These are phyloP conservation scores for Ophiostoma triangulosporum DNA, from an alignment of 2,329 filamentous ascomycete species.

Conservation along the genomic window DNA sequence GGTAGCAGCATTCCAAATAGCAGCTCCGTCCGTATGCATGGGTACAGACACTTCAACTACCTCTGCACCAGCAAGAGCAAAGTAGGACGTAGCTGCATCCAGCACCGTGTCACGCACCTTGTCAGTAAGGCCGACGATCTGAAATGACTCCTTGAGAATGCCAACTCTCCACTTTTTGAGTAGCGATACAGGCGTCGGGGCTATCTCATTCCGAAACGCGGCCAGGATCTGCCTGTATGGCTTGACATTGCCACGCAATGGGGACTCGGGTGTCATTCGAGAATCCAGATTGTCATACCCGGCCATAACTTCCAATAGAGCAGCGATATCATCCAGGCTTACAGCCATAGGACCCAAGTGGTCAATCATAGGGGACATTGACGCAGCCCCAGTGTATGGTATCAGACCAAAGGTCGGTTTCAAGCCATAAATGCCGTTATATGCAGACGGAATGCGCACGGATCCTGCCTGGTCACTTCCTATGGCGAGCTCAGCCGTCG, in stretches of 20 bases:
- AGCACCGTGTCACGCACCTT: constrained; percentile 22
- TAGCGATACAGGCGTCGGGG: neutral
- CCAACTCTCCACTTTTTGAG: constrained; percentile 26
- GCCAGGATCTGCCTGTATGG: constrained; percentile 21
- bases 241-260: constrained; percentile 20
- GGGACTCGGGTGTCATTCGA: constrained; percentile 27
- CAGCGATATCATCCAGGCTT: constrained; percentile 28
- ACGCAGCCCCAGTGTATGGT: constrained; percentile 33
- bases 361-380: constrained; percentile 28
- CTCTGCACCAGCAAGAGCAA: neutral
- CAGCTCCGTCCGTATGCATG: constrained; percentile 30
- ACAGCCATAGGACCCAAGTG: constrained; percentile 32
- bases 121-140: constrained; percentile 22
- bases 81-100: neutral
- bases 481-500: constrained; percentile 22
- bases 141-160: constrained; percentile 30
- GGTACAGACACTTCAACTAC: neutral
- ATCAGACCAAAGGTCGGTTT: constrained; percentile 36
- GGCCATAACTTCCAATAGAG: constrained; percentile 26
- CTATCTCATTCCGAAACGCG: neutral
- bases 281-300: constrained; percentile 35
- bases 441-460: constrained; percentile 45
- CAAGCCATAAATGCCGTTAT: constrained; percentile 28
- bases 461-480: constrained; percentile 62
- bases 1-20: constrained; percentile 33